A percentile compares a stretch with the other conserved stretches of the same genome.
Evolutionary conservation across 2,329 filamentous ascomycete species (phyloP).

Genomic region (Colletotrichum orchidophilum): DNA sequence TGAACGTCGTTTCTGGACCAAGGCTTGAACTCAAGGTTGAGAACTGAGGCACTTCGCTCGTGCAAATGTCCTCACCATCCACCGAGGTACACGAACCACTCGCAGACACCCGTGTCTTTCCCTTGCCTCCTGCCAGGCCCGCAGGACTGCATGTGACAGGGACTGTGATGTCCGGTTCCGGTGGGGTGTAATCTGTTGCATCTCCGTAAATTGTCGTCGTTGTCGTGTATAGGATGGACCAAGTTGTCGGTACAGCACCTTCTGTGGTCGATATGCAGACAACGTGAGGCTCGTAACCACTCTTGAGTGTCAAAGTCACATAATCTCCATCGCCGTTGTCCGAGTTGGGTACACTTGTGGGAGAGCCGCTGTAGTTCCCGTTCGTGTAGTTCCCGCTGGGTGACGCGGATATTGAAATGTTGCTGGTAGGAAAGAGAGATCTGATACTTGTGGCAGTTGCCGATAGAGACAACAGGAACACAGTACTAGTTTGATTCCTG

Average conservation of each 20-base stretch:
- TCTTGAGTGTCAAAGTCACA: neutral
- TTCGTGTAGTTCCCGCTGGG: neutral
- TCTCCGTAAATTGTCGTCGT: conserved; percentile 60
- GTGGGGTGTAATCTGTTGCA: conserved; percentile 56
- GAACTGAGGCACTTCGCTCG: neutral
- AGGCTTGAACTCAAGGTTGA: conserved; percentile 31
- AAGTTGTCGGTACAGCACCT: conserved; percentile 41
- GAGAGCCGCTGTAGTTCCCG: neutral
- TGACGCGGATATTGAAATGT: neutral
- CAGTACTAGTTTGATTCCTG: neutral
- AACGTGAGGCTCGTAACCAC: neutral
- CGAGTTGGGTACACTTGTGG: neutral
- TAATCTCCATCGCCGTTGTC: neutral
- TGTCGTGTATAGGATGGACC: conserved; percentile 57
- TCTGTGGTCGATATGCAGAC: conserved; percentile 1
- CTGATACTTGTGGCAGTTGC: neutral
- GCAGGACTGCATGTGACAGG: conserved; percentile 37
- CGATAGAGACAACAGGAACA: neutral
- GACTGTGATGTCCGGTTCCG: conserved; percentile 51
- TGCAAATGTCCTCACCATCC: neutral
- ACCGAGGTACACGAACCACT: neutral
- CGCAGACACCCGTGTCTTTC: neutral
- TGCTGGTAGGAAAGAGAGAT: neutral
- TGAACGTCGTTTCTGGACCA: conserved; percentile 43
- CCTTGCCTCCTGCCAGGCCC: neutral